Percentiles rank a stretch among this genome's conserved stretches.
phyloP scores from a whole-genome alignment of 345 rosid species.

The Aquilaria yunnanensis region DNA sequence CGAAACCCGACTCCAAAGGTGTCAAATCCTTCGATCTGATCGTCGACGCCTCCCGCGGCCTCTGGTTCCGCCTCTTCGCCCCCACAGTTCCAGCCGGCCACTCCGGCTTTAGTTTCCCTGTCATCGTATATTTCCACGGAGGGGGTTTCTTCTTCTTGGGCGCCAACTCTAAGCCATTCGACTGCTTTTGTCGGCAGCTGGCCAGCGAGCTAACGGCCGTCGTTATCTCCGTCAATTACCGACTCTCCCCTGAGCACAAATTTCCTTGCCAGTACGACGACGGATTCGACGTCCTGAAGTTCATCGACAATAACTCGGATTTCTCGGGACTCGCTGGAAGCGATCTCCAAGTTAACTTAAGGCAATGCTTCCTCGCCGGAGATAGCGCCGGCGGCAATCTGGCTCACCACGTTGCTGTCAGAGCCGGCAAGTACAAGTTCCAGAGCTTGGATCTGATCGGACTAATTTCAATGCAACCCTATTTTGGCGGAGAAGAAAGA shows the following conservation, averaged over 20 bases:
- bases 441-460: slow-evolving; percentile 15
- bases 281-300: slow-evolving; percentile 11
- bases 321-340: neutral
- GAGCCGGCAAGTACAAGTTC: slow-evolving; percentile 12
- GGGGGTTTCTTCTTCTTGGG: slow-evolving; percentile 20
- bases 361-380: slow-evolving; percentile 26
- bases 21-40: neutral
- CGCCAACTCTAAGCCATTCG: slow-evolving; percentile 3
- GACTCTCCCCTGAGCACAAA: slow-evolving; percentile 24
- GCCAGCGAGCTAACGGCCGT: slow-evolving; percentile 9
- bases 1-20: neutral
- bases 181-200: slow-evolving; percentile 15
- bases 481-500: slow-evolving; percentile 33
- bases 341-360: slow-evolving; percentile 13
- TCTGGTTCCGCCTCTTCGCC: slow-evolving; percentile 15
- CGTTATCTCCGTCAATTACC: slow-evolving; percentile 23
- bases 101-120: slow-evolving; percentile 5
- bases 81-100: neutral
- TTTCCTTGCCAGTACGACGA: slow-evolving; percentile 21
- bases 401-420: slow-evolving; percentile 30
- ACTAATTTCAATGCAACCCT: slow-evolving; percentile 30
- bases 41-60: slow-evolving; percentile 6
- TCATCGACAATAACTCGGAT: slow-evolving; percentile 14
- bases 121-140: slow-evolving; percentile 24
- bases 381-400: slow-evolving; percentile 37